Base-by-base conservation (phyloP, 768 basidiomycete species). In the Xerocomus potaroensis region DNA sequence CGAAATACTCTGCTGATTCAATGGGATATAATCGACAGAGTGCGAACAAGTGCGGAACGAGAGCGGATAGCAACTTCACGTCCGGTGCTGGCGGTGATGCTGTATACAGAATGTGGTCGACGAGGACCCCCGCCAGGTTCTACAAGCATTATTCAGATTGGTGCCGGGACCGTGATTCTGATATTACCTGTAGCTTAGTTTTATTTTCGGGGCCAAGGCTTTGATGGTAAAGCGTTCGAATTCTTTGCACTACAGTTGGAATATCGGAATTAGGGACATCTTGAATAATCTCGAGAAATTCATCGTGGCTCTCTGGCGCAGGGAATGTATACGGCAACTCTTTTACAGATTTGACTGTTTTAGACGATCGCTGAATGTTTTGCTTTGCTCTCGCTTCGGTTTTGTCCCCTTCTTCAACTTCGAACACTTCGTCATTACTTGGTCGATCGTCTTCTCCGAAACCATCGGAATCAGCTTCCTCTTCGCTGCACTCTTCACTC, bases 311-410 rank as follows among this genome's bases (percentile, higher is more conserved):
- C 14, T 76, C 65, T 0, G 96, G 96, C 58, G 92, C 95, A 34
- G 87, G 77, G 65, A 97, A 98, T 1, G 91, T 97, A 64, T 80
- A 99, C 0, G 96, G 96, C 3, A 98, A 74, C 47, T 91, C 90
- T 43, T 79, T 76, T 9, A 32, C 8, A n/a, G 60, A 59, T 33
- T 56, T 58, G 2, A 61, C 50, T 24, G 49, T 26, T 43, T 66
- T 69, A 42, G 64, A 67, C 26, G 64, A 51, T 57, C 67, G 66
- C 14, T 51, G 51, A 50, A 69, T 68, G 48, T 59, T 69, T 54
- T 54, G 71, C 19, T 50, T 51, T 27, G 56, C 35, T 23, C 56
- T 66, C 18, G 77, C 69, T 26, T 73, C 69, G 50, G 75, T 72
- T 26, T 69, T 75, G 47, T 63, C 48, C 6, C 10, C 10, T 61